Evolutionary conservation across 768 basidiomycete species (phyloP), one percentile per base, ranked within the genome.

Genomic region (Krasilnikovozyma curviuscula): DNA sequence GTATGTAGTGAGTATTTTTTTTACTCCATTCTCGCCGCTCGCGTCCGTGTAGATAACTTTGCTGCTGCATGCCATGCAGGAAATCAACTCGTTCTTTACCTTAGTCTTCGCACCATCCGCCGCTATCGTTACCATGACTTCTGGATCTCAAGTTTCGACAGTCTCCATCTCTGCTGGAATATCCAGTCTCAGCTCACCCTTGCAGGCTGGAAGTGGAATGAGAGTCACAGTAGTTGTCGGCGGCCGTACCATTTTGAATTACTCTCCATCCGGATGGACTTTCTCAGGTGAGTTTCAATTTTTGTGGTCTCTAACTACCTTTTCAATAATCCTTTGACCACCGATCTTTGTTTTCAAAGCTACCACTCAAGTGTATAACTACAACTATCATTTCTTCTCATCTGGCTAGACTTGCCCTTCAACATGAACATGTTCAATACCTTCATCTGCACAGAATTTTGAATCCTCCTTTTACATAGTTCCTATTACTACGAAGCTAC

Each of bases 71-170:
- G n/a, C 14, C n/a, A n/a, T 47, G 12, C 50, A 80, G 76, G 70
- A 73, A 6, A 59, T 72, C 50, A 79, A 83, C 61, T 67, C 64
- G 18, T 63, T 80, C 21, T 83, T 81, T 78, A 79, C 68, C 6
- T 67, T 81, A 16, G 71, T 78, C 5, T 66, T 81, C 54, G 68
- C 77, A 16, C 73, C 73, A 9, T 70, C 67, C 6, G 65, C 76
- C 4, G 72, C 70, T 1, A 73, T 59, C 14, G 76, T 82, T 18
- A 71, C 67, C 1, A 69, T 83, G 41, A 67, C 72, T 14, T 62
- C 61, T 33, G 66, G 66, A 1, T 71, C 71, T 0, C 70, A 72
- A 3, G 43, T 67, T n/a, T 64, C 70, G 54, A 70, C 67, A n/a
- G 72, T 73, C 48, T 50, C 64, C 24, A 74, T 79, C 8, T 59